A percentile compares a stretch with the other conserved stretches of the same genome.
phyloP scores from a whole-genome alignment of 1,284 basidiomycete genomes.

The Austroboletus niveus region DNA sequence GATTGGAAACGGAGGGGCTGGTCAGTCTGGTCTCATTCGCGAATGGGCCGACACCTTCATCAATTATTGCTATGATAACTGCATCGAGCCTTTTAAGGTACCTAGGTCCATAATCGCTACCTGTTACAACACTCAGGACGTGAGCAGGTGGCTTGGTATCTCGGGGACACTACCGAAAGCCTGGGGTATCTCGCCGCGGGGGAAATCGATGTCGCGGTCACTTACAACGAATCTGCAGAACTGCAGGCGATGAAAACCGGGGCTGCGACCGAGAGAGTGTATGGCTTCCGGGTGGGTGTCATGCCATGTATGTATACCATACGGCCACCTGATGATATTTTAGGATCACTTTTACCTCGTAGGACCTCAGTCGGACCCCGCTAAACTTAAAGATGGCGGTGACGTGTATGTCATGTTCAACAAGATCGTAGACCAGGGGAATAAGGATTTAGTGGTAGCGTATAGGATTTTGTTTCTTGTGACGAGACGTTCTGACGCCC shows the following conservation, averaged over 20 bases:
- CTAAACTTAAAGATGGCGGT: constrained; percentile 4
- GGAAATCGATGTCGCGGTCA: constrained; percentile 45
- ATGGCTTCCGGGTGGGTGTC: constrained; percentile 41
- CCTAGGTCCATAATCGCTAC: constrained; percentile 4
- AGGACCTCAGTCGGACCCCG: constrained; percentile 18
- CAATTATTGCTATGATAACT: constrained; percentile 30
- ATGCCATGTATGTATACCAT: constrained; percentile 36
- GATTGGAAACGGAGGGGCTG: constrained; percentile 49
- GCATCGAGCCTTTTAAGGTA: constrained; percentile 37
- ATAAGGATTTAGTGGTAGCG: constrained; percentile 21
- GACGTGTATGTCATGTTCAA: constrained; percentile 22
- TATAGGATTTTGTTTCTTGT: neutral
- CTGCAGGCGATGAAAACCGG: constrained; percentile 29
- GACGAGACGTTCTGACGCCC: neutral
- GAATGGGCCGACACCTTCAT: constrained; percentile 47
- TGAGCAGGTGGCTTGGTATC: constrained; percentile 46
- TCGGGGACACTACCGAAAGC: constrained; percentile 50
- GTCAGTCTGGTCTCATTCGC: constrained; percentile 46
- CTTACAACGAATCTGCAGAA: constrained; percentile 51
- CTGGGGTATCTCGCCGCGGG: constrained; percentile 38
- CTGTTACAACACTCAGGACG: neutral
- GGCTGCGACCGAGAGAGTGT: constrained; percentile 32
- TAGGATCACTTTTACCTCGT: constrained; percentile 28
- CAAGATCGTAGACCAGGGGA: constrained; percentile 20
- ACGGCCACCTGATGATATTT: constrained; percentile 19